Percentiles rank a stretch among this genome's conserved stretches.
phyloP scores from a whole-genome alignment of 1,139 yeast species.

The Suhomyces bolitotheri region DNA sequence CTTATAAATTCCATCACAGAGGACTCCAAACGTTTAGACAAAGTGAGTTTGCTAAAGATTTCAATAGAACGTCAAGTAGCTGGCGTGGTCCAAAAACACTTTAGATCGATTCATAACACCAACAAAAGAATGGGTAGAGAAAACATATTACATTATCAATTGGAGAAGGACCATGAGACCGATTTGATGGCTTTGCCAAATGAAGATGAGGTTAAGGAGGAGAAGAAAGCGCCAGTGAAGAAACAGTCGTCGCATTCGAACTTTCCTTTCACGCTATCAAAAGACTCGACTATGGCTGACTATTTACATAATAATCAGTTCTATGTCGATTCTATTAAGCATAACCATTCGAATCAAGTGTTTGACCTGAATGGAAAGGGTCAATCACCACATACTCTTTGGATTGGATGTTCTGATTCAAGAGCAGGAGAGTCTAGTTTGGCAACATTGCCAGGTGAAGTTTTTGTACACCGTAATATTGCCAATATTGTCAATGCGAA shows the following conservation, averaged over 20 bases:
- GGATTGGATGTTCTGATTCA: constrained; percentile 97
- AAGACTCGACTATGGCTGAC: constrained; percentile 61
- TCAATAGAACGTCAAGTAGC: constrained; percentile 9
- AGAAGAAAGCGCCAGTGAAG: constrained; percentile 6
- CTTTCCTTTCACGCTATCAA: constrained; percentile 57
- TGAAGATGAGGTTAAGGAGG: constrained; percentile 6
- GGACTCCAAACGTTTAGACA: constrained; percentile 2
- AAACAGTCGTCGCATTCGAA: constrained; percentile 17
- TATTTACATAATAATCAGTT: constrained; percentile 65
- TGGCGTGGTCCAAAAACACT: constrained; percentile 8
- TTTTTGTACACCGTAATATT: constrained; percentile 89
- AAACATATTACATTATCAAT: constrained; percentile 43
- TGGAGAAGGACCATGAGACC: constrained; percentile 44
- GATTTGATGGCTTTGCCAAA: constrained; percentile 25
- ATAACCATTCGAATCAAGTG: constrained; percentile 58
- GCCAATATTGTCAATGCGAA: constrained; percentile 77
- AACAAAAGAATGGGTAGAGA: constrained; percentile 43
- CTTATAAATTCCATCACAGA: too few relatives aligned
- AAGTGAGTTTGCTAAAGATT: constrained; percentile 10
- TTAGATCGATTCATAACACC: constrained; percentile 6
- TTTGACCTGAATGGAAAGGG: constrained; percentile 77
- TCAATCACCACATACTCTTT: constrained; percentile 88
- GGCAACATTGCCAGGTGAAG: constrained; percentile 87
- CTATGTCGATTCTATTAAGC: constrained; percentile 63
- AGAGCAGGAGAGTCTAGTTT: constrained; percentile 82